Evolutionary conservation across 345 rosid genomes (phyloP).

Genomic region (Physaria fendleri): DNA sequence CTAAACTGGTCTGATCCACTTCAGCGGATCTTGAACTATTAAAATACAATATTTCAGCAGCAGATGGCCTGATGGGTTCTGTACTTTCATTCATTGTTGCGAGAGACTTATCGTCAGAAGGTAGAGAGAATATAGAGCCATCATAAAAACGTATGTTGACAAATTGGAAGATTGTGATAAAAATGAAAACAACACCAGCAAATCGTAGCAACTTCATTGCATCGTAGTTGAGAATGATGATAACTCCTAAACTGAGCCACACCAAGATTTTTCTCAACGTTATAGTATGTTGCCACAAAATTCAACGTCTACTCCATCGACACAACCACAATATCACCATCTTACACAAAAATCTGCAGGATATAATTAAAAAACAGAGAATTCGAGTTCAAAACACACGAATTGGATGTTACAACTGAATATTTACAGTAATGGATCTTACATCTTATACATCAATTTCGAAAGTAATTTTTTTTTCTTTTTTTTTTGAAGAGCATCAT

Average conservation of each 20-base stretch:
- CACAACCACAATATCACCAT: not conserved
- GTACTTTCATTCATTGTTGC: conserved; percentile 24
- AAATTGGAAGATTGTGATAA: conserved; percentile 43
- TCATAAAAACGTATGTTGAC: conserved; percentile 49
- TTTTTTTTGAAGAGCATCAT: not conserved
- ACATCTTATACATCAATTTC: not conserved
- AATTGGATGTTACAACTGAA: conserved; percentile 1
- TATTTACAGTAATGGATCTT: conserved; percentile 1
- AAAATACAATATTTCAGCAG: conserved; percentile 5
- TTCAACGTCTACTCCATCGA: conserved; percentile 2
- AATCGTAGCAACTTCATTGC: conserved; percentile 49
- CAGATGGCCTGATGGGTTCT: not conserved
- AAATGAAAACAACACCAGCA: conserved; percentile 33
- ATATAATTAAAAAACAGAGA: not conserved
- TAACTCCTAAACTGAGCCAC: not conserved
- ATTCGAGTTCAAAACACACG: not conserved
- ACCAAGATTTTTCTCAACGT: not conserved
- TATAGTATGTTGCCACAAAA: not conserved
- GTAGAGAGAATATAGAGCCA: conserved; percentile 34
- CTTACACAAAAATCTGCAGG: conserved; percentile 8
- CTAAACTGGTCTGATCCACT: conserved; percentile 19
- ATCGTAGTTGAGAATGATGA: conserved; percentile 32
- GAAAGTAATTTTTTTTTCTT: not conserved
- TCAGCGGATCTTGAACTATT: conserved; percentile 31
- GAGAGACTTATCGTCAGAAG: conserved; percentile 40